phyloP scores from a whole-genome alignment of 2,329 filamentous ascomycete genomes.

The Neurospora sp. region DNA sequence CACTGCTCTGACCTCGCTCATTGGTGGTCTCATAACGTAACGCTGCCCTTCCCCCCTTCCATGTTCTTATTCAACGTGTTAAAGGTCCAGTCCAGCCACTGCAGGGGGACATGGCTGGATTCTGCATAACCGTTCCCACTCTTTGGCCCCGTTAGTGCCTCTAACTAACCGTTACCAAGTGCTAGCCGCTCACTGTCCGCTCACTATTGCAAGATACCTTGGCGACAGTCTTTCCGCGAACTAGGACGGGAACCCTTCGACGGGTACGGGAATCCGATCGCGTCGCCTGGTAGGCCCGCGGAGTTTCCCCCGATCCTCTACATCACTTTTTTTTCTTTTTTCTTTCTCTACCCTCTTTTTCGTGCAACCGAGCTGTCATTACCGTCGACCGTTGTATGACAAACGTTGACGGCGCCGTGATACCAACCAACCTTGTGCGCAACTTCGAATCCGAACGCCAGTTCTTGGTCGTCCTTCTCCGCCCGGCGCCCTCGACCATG shows the following conservation, averaged over 20 bases:
- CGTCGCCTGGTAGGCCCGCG: neutral
- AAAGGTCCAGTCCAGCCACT: neutral
- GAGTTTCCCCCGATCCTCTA: neutral
- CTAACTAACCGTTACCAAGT: neutral
- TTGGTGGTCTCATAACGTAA: neutral
- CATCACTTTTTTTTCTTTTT: neutral
- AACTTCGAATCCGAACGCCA: neutral
- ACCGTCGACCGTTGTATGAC: neutral
- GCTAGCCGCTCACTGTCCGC: neutral
- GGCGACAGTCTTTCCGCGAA: neutral
- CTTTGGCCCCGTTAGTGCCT: neutral
- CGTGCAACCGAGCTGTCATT: neutral
- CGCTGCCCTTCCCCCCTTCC: neutral
- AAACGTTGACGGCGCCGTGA: neutral
- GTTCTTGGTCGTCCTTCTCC: neutral
- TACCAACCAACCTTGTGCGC: neutral
- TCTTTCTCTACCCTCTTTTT: neutral
- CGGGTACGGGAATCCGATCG: neutral
- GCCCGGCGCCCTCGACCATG: neutral
- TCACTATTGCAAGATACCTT: neutral
- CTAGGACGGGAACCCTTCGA: neutral
- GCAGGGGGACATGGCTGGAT: neutral
- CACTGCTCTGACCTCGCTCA: neutral
- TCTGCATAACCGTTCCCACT: neutral
- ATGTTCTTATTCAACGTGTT: neutral